Evolutionary conservation across 345 rosid genomes (phyloP), one percentile per base, ranked within the genome.

Genomic region (Anastatica hierochuntica): DNA sequence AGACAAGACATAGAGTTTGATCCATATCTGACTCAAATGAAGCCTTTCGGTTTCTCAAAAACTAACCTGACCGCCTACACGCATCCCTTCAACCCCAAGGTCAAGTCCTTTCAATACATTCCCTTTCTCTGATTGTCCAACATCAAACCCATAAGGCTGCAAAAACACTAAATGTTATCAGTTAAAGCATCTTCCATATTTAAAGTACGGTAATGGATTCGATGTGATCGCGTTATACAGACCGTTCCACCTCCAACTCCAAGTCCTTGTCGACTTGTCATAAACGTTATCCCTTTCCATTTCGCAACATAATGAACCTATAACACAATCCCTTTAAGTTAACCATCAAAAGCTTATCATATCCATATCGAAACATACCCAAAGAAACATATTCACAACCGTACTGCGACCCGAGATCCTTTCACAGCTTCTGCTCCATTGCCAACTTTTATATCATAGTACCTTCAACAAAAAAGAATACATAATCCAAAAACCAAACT

Each of bases 161-260:
- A 74, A 8, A 43, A 65, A 43, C 18, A 7, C 50, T 9, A 2
- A 24, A 37, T 12, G 40, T 50, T 36, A 27, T 56, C 8, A 0
- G 34, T 31, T 1, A 14, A 63, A 14, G 9, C 48, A 42, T 33
- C 14, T 20, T 10, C 4, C 41, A 53, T 17, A 53, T 19, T 26
- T 15, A 31, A 24, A 56, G 6, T 13, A 50, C 14, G 14, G n/a
- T 51, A 38, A 45, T 19, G 21, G 17, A 29, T 23, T 12, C 6
- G 15, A 15, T 58, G 30, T 43, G 33, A 49, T 34, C 12, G 14
- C 7, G 17, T 43, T n/a, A 2, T 19, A 46, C 87, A 27, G 60
- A 90, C 98, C 66, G 98, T 90, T 63, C 98, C 98, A 46, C 98
- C 98, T 35, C 96, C 95, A 57, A 90, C 92, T 3, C 98, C 96